Conservation (phyloP, 148 eudicot genomes). For the Rhododendron ovatum region DNA sequence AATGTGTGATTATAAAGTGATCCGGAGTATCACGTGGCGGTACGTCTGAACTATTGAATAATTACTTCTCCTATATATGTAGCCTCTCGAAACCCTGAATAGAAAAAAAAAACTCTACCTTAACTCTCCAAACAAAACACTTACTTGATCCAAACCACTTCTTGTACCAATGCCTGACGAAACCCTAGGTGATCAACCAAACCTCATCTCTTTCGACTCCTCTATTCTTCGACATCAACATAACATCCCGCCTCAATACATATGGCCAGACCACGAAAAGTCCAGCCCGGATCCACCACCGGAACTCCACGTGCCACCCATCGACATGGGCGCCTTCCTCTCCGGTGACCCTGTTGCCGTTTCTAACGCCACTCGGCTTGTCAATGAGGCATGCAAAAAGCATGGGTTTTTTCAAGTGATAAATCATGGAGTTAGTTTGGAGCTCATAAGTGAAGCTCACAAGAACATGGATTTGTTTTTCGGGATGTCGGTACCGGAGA, state of each 20-base stretch:
- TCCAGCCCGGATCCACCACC: not conserved
- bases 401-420: conserved; percentile 4
- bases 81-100: not conserved
- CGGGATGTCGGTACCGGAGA: not conserved
- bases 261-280: conserved; percentile 10
- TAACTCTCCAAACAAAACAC: not conserved
- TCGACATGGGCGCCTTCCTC: conserved; percentile 9
- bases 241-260: not conserved
- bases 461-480: not conserved
- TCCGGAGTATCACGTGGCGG: no score
- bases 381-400: conserved; percentile 5
- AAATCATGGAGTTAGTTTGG: not conserved
- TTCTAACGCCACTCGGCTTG: not conserved
- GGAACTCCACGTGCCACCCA: not conserved
- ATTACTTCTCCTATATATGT: not conserved
- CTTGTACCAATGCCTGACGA: not conserved
- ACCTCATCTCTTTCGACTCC: not conserved
- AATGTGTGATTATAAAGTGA: no score
- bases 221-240: not conserved
- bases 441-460: not conserved
- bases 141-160: not conserved
- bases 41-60: no score
- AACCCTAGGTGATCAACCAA: not conserved
- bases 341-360: not conserved
- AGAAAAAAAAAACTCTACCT: not conserved